Conservation (phyloP, 2,329 filamentous ascomycete species). For the Gaeumannomyces tritici region DNA sequence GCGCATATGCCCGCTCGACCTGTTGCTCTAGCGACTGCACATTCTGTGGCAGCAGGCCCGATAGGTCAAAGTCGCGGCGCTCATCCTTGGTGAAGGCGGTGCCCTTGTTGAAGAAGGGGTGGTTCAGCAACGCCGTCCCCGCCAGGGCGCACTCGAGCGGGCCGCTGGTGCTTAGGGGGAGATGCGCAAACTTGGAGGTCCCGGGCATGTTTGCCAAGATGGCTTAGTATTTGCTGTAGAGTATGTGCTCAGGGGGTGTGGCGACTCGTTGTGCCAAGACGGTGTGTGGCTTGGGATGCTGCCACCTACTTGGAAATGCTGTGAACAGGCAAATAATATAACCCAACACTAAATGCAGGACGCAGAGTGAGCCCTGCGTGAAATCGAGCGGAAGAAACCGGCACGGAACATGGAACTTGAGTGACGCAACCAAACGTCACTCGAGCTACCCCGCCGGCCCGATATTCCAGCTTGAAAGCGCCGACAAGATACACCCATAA, state of each 20-base stretch:
- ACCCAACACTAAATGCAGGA: too few relatives aligned
- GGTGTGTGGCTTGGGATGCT: background rate
- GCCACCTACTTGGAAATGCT: too few relatives aligned
- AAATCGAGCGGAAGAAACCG: too few relatives aligned
- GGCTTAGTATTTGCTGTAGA: background rate
- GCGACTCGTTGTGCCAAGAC: background rate
- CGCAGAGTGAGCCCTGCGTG: too few relatives aligned
- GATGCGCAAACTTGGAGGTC: slow-evolving; percentile 27
- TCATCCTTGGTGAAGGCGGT: slow-evolving; percentile 66
- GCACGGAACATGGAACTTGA: too few relatives aligned
- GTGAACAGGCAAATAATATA: too few relatives aligned
- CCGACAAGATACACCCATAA: too few relatives aligned
- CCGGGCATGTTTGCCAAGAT: background rate
- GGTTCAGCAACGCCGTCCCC: slow-evolving; percentile 49
- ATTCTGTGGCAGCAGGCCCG: slow-evolving; percentile 62
- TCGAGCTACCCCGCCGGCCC: too few relatives aligned
- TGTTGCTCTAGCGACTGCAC: slow-evolving; percentile 72
- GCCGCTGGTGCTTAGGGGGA: slow-evolving; percentile 36
- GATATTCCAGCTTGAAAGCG: too few relatives aligned
- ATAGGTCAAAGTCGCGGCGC: slow-evolving; percentile 58
- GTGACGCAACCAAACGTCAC: too few relatives aligned
- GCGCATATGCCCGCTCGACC: slow-evolving; percentile 66
- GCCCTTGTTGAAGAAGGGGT: slow-evolving; percentile 71
- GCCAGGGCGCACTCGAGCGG: slow-evolving; percentile 38
- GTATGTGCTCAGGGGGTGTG: background rate